Evolutionary conservation across 148 eudicot genomes (phyloP).

Genomic region (Chenopodium formosanum): DNA sequence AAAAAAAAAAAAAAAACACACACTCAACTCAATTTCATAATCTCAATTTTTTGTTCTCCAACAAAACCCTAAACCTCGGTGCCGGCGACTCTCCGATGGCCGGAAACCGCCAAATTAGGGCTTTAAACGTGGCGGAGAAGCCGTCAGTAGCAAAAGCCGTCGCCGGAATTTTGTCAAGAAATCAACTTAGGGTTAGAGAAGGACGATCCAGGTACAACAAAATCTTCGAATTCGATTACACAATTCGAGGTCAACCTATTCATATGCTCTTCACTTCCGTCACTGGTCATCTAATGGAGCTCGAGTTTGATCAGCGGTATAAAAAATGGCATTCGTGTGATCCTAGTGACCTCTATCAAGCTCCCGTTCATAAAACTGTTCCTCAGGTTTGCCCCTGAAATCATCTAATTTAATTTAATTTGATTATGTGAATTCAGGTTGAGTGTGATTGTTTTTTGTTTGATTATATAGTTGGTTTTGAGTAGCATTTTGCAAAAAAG

Average conservation of each 20-base stretch:
- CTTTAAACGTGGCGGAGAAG: conserved; percentile 92
- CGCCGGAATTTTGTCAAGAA: conserved; percentile 61
- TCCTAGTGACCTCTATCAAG: conserved; percentile 73
- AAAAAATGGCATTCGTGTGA: conserved; percentile 92
- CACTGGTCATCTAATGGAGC: conserved; percentile 93
- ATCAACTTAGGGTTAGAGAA: conserved; percentile 58
- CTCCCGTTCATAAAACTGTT: conserved; percentile 65
- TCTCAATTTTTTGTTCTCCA: neutral
- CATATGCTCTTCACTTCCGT: conserved; percentile 91
- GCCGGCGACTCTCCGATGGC: conserved; percentile 32
- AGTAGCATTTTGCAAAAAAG: neutral
- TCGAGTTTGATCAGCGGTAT: conserved; percentile 74
- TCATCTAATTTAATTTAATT: neutral
- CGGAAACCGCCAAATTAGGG: conserved; percentile 56
- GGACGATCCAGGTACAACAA: conserved; percentile 86
- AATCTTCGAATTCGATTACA: conserved; percentile 74
- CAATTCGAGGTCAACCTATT: conserved; percentile 54
- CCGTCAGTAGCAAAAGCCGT: conserved; percentile 98
- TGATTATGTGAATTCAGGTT: neutral
- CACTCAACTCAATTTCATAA: too few species aligned
- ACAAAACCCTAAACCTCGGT: conserved; percentile 30
- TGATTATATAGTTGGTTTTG: neutral
- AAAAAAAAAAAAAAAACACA: too few species aligned
- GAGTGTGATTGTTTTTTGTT: neutral
- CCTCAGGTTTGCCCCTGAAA: conserved; percentile 43